phyloP scores from a whole-genome alignment of 371 early-diverging fungal species.

The Saksenaea oblongispora region DNA sequence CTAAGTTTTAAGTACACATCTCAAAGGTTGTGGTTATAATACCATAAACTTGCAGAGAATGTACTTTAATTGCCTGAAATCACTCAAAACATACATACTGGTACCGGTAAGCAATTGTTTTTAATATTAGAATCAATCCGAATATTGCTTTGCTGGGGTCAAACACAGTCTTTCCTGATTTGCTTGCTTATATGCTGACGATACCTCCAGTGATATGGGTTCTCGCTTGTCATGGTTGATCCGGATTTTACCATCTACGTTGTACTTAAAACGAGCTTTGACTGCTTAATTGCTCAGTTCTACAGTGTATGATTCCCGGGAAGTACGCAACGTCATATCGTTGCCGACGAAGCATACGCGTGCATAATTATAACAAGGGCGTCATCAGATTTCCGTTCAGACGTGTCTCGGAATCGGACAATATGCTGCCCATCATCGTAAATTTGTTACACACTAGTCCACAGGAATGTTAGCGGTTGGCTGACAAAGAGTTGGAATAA shows the following conservation, averaged over 20 bases:
- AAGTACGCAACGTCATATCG: conserved; percentile 14
- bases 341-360: conserved; percentile 12
- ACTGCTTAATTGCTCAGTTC: conserved; percentile 12
- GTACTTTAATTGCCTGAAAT: conserved; percentile 13
- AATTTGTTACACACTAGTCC: conserved; percentile 1
- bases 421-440: conserved; percentile 4
- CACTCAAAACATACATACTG: conserved; percentile 13
- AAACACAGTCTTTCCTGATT: conserved; percentile 20
- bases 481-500: background rate
- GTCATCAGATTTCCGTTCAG: conserved; percentile 5
- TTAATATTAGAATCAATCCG: conserved; percentile 2
- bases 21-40: too few species aligned
- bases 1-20: background rate
- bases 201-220: conserved; percentile 1
- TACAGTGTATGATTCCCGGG: conserved; percentile 7
- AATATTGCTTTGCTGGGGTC: conserved; percentile 18
- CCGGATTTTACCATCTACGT: conserved; percentile 15
- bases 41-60: conserved; percentile 14
- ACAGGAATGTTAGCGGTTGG: background rate
- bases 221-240: conserved; percentile 11
- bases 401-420: conserved; percentile 9
- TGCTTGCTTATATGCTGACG: conserved; percentile 15
- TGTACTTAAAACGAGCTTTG: conserved; percentile 13
- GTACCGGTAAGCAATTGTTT: conserved; percentile 5
- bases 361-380: conserved; percentile 7